Evolutionary conservation across 2,329 filamentous ascomycete genomes (phyloP).

Genomic region (Diaporthe eres): DNA sequence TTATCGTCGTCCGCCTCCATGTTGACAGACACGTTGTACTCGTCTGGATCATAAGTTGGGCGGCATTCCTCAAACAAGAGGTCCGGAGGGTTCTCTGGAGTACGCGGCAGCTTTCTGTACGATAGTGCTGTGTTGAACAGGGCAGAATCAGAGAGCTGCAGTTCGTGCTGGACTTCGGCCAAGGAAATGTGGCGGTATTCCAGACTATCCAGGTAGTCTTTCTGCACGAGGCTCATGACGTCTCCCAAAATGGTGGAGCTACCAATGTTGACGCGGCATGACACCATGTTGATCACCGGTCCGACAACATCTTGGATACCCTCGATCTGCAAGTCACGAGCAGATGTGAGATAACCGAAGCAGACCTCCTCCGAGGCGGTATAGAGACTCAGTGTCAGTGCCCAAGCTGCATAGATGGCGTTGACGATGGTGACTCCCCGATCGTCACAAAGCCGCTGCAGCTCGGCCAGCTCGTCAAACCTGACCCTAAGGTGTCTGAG

Average conservation of each 20-base stretch:
- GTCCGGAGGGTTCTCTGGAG: slow-evolving; percentile 1
- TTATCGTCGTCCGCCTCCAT: slow-evolving; percentile 9
- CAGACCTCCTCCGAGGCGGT: slow-evolving; percentile 35
- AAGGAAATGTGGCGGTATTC: slow-evolving; percentile 20
- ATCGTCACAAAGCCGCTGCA: slow-evolving; percentile 10
- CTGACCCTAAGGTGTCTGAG: slow-evolving; percentile 10
- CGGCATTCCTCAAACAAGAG: slow-evolving; percentile 1
- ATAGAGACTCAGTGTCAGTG: slow-evolving; percentile 37
- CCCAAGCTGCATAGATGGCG: slow-evolving; percentile 42
- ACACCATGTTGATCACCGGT: slow-evolving; percentile 37
- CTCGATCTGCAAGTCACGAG: slow-evolving; percentile 46
- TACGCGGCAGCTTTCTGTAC: slow-evolving; percentile 1
- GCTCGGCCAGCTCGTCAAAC: background rate
- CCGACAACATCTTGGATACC: slow-evolving; percentile 46
- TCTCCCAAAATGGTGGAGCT: slow-evolving; percentile 1
- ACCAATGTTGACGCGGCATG: background rate
- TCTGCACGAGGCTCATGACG: slow-evolving; percentile 17
- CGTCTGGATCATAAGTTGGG: slow-evolving; percentile 10
- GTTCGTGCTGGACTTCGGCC: slow-evolving; percentile 24
- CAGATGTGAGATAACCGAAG: slow-evolving; percentile 45
- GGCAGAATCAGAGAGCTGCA: background rate
- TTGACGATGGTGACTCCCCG: slow-evolving; percentile 44
- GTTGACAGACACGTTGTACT: slow-evolving; percentile 29
- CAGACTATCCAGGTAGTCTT: slow-evolving; percentile 14
- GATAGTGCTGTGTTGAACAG: slow-evolving; percentile 32